Evolutionary conservation across 179 eudicot species (phyloP).

Genomic region (Camellia oleifera): DNA sequence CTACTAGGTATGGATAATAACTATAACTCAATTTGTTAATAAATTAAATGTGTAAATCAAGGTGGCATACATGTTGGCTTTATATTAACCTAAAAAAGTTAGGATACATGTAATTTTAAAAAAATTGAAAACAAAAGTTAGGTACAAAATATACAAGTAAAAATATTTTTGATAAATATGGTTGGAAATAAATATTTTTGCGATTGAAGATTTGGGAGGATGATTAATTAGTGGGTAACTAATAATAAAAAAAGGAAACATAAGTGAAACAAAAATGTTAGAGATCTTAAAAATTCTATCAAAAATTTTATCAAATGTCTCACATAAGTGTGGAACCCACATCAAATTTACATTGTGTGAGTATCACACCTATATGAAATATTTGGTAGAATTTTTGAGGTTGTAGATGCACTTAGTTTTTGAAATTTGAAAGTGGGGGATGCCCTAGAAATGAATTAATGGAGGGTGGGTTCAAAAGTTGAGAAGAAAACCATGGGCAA

Average conservation of each 20-base stretch:
- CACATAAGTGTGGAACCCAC: too few species aligned
- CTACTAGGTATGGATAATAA: too few species aligned
- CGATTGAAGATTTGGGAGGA: background rate
- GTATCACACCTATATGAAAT: too few species aligned
- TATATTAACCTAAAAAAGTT: too few species aligned
- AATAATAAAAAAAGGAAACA: background rate
- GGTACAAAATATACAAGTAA: background rate
- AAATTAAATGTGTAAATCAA: too few species aligned
- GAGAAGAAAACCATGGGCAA: background rate
- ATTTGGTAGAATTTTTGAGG: background rate
- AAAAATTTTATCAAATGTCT: too few species aligned
- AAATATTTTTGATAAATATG: background rate
- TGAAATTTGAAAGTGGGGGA: background rate
- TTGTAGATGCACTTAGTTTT: background rate
- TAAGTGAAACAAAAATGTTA: background rate
- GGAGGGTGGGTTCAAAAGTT: conserved; percentile 3
- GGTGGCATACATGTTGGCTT: too few species aligned
- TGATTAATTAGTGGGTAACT: background rate
- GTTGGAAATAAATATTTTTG: background rate
- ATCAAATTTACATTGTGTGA: too few species aligned
- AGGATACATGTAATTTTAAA: too few species aligned
- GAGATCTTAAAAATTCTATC: too few species aligned
- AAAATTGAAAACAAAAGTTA: background rate
- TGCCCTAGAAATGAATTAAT: background rate
- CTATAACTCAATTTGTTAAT: too few species aligned